Evolutionary conservation across 2,329 filamentous ascomycete genomes (phyloP).

Genomic region (Onygenales sp.): DNA sequence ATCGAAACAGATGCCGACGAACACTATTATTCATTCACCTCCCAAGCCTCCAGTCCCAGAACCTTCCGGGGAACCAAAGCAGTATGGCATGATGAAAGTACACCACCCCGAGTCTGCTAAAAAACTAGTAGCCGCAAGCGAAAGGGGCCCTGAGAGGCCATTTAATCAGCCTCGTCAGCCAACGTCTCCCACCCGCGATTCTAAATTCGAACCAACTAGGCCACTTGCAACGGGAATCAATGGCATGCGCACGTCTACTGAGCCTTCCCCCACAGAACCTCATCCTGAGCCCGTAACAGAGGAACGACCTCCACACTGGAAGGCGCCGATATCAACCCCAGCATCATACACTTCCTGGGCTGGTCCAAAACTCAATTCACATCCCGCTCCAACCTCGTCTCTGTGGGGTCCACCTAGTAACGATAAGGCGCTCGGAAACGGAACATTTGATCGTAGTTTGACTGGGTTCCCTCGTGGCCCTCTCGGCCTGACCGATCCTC

Average conservation of each 20-base stretch:
- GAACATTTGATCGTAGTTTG: constrained; percentile 50
- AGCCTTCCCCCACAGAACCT: constrained; percentile 13
- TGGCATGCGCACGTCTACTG: constrained; percentile 18
- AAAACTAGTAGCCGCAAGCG: constrained; percentile 29
- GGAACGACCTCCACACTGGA: constrained; percentile 28
- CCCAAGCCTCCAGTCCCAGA: constrained; percentile 51
- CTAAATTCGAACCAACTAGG: constrained; percentile 17
- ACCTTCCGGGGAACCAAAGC: constrained; percentile 47
- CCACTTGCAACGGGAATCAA: constrained; percentile 15
- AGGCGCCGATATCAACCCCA: constrained; percentile 26
- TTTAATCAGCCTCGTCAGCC: constrained; percentile 19
- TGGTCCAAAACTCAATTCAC: constrained; percentile 23
- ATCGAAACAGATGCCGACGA: constrained; percentile 14
- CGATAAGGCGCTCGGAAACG: constrained; percentile 53
- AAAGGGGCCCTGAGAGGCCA: constrained; percentile 26
- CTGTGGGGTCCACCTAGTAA: constrained; percentile 51
- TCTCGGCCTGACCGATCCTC: constrained; percentile 29
- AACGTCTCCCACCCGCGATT: constrained; percentile 23
- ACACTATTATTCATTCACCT: constrained; percentile 38
- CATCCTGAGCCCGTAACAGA: constrained; percentile 20
- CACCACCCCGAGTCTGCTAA: constrained; percentile 47
- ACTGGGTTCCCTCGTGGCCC: constrained; percentile 38
- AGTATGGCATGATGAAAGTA: constrained; percentile 55
- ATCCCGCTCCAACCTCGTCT: constrained; percentile 33
- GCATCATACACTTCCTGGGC: constrained; percentile 30